phyloP scores from a whole-genome alignment of 163 green algal genomes.

The Scenedesmus sp. region DNA sequence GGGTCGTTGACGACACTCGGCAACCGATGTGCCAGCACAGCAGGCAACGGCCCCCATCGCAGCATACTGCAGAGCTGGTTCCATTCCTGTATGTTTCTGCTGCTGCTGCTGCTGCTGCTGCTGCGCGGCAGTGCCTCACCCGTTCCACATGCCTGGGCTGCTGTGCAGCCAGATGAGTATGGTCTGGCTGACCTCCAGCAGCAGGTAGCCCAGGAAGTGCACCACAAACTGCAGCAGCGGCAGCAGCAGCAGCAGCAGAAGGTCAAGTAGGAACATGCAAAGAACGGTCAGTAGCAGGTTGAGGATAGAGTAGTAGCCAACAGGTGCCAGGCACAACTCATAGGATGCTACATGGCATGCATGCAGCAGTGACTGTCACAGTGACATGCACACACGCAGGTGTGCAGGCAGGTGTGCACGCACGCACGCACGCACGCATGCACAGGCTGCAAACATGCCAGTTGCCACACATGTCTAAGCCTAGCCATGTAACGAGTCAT shows the following conservation, averaged over 20 bases:
- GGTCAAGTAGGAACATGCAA: background rate
- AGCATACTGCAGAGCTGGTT: background rate
- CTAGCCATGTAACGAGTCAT: too few species aligned
- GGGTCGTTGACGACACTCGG: too few species aligned
- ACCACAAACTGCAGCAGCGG: slow-evolving; percentile 41
- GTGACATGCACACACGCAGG: too few species aligned
- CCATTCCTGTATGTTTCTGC: too few species aligned
- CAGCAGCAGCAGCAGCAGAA: background rate
- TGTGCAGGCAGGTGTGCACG: too few species aligned
- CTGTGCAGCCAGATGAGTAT: slow-evolving; percentile 67
- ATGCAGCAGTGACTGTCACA: background rate
- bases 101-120: too few species aligned
- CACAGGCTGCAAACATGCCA: background rate
- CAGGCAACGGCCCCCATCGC: background rate
- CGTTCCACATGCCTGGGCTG: slow-evolving; percentile 32
- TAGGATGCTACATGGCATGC: background rate
- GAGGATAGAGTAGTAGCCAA: background rate
- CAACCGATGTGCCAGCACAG: background rate
- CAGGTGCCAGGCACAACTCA: background rate
- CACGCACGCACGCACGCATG: background rate
- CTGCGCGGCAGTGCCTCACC: background rate
- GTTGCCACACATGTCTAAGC: too few species aligned
- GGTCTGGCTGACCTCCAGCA: slow-evolving; percentile 67
- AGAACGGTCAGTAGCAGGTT: background rate
- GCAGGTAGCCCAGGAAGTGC: slow-evolving; percentile 59